Percentiles rank a stretch among this genome's conserved stretches.
Conservation (phyloP, 495 filamentous ascomycete genomes). For the Annulohypoxylon bovei region DNA sequence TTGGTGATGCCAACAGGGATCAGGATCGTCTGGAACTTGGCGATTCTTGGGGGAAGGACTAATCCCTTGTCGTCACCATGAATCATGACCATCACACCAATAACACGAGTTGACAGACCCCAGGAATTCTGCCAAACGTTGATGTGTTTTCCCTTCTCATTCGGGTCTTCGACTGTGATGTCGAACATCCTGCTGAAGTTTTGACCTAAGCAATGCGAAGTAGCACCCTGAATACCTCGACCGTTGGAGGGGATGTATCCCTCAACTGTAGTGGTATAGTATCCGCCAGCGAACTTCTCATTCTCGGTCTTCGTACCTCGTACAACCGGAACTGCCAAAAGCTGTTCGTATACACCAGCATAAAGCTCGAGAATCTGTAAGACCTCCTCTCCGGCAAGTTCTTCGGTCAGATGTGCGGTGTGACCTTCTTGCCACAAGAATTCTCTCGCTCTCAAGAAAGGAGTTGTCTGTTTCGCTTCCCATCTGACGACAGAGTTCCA, state of each 20-base stretch:
- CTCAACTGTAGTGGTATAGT: constrained; percentile 94
- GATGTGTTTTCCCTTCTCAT: constrained; percentile 79
- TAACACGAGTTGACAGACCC: constrained; percentile 94
- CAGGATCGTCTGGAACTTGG: constrained; percentile 84
- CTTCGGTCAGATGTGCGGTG: constrained; percentile 87
- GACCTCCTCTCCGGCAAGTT: constrained; percentile 83
- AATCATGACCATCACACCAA: constrained; percentile 98
- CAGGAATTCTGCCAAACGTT: constrained; percentile 98
- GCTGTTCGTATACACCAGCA: constrained; percentile 86
- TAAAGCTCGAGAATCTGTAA: constrained; percentile 93
- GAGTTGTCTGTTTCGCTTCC: constrained; percentile 98
- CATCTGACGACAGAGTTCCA: constrained; percentile 98
- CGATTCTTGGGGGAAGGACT: constrained; percentile 88
- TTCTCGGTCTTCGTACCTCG: constrained; percentile 91
- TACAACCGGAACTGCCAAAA: constrained; percentile 93
- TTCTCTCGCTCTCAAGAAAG: constrained; percentile 90
- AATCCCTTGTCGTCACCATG: constrained; percentile 95
- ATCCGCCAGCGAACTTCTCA: constrained; percentile 96
- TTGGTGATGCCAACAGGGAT: constrained; percentile 94
- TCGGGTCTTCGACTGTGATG: constrained; percentile 94
- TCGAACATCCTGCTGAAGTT: constrained; percentile 99
- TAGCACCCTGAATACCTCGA: constrained; percentile 95
- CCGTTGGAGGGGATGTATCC: constrained; percentile 95
- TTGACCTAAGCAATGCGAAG: constrained; percentile 92
- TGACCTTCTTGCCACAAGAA: constrained; percentile 99